Evolutionary conservation across 225 moss, liverwort and hornwort genomes (phyloP).

Genomic region (Anthoceros angustus): DNA sequence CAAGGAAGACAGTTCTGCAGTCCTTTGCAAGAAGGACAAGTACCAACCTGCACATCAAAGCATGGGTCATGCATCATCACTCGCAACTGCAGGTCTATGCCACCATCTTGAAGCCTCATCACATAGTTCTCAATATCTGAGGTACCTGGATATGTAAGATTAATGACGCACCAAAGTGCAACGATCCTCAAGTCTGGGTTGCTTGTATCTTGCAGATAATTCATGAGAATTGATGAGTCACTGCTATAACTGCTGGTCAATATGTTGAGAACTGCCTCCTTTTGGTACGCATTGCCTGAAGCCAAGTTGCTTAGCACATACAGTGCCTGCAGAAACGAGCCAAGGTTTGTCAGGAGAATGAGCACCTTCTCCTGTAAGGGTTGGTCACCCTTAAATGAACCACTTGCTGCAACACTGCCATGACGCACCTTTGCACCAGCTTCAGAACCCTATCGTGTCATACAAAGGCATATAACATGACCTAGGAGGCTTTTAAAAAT

Average conservation of each 20-base stretch:
- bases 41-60: slow-evolving; percentile 80
- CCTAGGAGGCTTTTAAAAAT: too few species aligned
- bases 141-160: slow-evolving; percentile 60
- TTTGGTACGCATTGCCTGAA: slow-evolving; percentile 69
- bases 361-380: background rate
- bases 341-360: background rate
- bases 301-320: slow-evolving; percentile 79
- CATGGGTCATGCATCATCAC: slow-evolving; percentile 96
- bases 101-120: slow-evolving; percentile 51
- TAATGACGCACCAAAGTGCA: slow-evolving; percentile 91
- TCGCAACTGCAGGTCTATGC: slow-evolving; percentile 56
- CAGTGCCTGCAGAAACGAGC: slow-evolving; percentile 41
- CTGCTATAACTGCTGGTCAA: slow-evolving; percentile 13
- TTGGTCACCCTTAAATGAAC: too few species aligned
- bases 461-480: too few species aligned
- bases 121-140: slow-evolving; percentile 40
- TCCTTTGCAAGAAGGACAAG: too few species aligned
- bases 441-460: too few species aligned
- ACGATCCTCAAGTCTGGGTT: slow-evolving; percentile 87
- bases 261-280: slow-evolving; percentile 78
- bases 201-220: slow-evolving; percentile 79
- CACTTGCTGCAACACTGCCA: too few species aligned
- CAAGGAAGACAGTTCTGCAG: too few species aligned
- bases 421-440: too few species aligned
- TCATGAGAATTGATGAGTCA: slow-evolving; percentile 37